phyloP scores from a whole-genome alignment of 208 protist genomes.

The Leishmania amazonensis region DNA sequence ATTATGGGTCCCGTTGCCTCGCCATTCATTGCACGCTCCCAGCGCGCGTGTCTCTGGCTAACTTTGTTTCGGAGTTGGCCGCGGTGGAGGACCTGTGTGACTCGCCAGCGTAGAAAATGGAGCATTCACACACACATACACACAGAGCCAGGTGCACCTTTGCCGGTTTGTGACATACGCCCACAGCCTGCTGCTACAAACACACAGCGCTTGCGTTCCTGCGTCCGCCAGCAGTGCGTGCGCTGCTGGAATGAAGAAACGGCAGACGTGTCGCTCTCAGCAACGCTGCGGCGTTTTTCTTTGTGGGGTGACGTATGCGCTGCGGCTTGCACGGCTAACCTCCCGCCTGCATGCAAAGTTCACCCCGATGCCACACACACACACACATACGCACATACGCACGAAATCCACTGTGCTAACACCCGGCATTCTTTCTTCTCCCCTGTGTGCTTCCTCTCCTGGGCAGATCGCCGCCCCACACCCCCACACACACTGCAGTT shows the following conservation, averaged over 20 bases:
- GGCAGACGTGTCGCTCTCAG: not conserved
- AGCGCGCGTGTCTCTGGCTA: conserved; percentile 37
- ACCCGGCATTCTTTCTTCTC: not conserved
- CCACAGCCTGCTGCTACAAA: not conserved
- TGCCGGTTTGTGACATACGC: not conserved
- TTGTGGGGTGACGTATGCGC: not conserved
- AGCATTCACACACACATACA: not conserved
- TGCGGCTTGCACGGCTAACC: not conserved
- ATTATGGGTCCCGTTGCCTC: conserved; percentile 40
- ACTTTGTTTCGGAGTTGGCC: conserved; percentile 60
- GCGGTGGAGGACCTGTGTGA: conserved; percentile 18
- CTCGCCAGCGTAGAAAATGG: conserved; percentile 2
- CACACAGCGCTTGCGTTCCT: not conserved
- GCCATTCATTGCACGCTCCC: conserved; percentile 78
- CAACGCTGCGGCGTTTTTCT: not conserved
- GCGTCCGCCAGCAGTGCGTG: not conserved
- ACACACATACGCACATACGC: conserved; percentile 9
- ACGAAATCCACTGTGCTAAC: not conserved
- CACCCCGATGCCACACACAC: conserved; percentile 16
- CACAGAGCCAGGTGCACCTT: not conserved
- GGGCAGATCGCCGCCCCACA: not conserved
- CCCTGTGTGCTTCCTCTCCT: not conserved
- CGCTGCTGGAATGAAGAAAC: not conserved
- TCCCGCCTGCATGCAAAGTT: not conserved
- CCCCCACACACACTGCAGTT: not conserved